Percentiles rank a stretch among this genome's conserved stretches.
These are phyloP conservation scores for Phytophthora pseudosyringae DNA, from an alignment of 352 stramenopile species.

Conservation along the genomic window DNA sequence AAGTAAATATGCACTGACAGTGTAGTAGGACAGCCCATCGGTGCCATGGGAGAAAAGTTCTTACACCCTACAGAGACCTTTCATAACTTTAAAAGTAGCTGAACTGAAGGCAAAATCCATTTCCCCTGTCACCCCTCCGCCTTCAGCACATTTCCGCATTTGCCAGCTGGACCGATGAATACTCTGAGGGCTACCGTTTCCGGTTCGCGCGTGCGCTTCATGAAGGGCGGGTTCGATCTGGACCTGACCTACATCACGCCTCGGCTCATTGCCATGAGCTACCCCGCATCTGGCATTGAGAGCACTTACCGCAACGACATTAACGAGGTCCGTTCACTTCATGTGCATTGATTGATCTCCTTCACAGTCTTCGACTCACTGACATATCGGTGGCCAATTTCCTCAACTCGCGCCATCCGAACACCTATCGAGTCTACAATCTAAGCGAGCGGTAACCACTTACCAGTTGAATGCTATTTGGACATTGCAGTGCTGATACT, in stretches of 20 bases:
- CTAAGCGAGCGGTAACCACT: constrained; percentile 56
- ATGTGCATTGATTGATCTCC: too few species aligned
- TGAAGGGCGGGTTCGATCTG: constrained; percentile 74
- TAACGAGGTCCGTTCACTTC: constrained; percentile 31
- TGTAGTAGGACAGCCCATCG: too few species aligned
- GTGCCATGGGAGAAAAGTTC: too few species aligned
- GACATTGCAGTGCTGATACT: too few species aligned
- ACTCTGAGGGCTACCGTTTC: constrained; percentile 69
- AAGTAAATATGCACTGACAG: too few species aligned
- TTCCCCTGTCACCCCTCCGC: too few species aligned
- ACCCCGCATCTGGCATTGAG: constrained; percentile 72
- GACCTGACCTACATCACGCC: constrained; percentile 81
- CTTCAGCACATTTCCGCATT: too few species aligned
- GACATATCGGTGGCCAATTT: constrained; percentile 44
- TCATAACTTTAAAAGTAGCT: too few species aligned
- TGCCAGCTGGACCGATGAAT: constrained; percentile 14
- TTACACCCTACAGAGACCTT: too few species aligned
- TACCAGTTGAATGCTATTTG: too few species aligned
- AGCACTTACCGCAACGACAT: constrained; percentile 86
- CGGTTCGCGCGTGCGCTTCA: constrained; percentile 46
- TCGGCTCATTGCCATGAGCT: constrained; percentile 76
- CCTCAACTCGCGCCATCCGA: constrained; percentile 63
- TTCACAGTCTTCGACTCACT: too few species aligned
- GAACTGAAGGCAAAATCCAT: too few species aligned
- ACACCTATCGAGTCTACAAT: constrained; percentile 76